Conservation (phyloP, 306 rosid species). For the Echinosophora koreensis region DNA sequence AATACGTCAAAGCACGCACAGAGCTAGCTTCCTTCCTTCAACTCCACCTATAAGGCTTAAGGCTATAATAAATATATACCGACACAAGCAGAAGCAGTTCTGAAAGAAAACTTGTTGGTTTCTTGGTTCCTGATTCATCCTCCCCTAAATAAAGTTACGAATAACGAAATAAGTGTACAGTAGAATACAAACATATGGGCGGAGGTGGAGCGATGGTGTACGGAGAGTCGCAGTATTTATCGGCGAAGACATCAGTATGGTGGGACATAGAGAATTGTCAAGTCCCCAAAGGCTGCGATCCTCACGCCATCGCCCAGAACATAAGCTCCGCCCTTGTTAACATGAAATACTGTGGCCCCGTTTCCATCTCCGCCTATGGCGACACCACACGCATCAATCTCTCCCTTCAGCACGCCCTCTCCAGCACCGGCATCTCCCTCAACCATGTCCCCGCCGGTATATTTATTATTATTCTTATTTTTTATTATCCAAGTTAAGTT, state of each 20-base stretch:
- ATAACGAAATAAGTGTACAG: no score
- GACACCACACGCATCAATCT: constrained; percentile 74
- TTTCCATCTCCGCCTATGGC: constrained; percentile 89
- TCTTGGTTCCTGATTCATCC: no score
- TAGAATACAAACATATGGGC: constrained; percentile 23
- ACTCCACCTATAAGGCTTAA: no score
- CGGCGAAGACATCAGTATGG: constrained; percentile 89
- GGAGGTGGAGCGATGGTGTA: constrained; percentile 45
- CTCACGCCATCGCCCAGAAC: constrained; percentile 85
- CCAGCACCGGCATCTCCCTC: constrained; percentile 90
- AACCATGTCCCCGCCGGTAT: constrained; percentile 90
- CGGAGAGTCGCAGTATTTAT: constrained; percentile 72
- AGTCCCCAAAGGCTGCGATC: constrained; percentile 72
- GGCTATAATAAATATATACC: no score
- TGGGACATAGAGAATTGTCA: constrained; percentile 98
- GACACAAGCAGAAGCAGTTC: no score
- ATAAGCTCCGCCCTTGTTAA: constrained; percentile 79
- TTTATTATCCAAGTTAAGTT: no score
- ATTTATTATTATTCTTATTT: no score
- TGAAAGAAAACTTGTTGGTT: no score
- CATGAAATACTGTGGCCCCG: constrained; percentile 80
- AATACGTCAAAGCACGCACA: background rate
- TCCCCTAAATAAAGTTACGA: no score
- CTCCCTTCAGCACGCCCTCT: constrained; percentile 82
- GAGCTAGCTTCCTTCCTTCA: no score